Conservation (phyloP, 805 yeast species). For the Ogataea chonburiensis region DNA sequence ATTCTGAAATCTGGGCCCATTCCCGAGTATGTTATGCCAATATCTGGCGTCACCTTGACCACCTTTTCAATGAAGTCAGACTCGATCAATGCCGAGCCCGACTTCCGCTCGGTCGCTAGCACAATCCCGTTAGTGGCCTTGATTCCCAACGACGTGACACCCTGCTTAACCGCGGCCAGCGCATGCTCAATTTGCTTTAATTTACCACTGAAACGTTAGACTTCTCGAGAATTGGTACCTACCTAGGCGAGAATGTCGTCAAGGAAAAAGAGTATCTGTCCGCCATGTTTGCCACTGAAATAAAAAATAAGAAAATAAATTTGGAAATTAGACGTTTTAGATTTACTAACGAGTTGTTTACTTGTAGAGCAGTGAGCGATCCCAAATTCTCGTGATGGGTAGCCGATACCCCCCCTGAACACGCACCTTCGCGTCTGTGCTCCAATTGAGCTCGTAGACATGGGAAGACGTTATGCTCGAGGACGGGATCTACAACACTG, state of each 20-base stretch:
- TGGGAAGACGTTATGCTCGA: too few species aligned
- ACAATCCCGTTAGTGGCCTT: conserved; percentile 93
- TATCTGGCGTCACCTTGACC: conserved; percentile 84
- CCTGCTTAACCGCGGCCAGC: conserved; percentile 94
- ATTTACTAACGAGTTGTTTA: too few species aligned
- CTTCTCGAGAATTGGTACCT: conserved; percentile 33
- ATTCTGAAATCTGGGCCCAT: conserved; percentile 99
- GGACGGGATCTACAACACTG: too few species aligned
- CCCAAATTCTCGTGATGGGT: too few species aligned
- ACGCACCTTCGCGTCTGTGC: too few species aligned
- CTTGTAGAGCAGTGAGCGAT: too few species aligned
- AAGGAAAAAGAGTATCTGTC: conserved; percentile 97
- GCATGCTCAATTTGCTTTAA: conserved; percentile 98
- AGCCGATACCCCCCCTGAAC: too few species aligned
- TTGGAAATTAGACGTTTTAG: too few species aligned
- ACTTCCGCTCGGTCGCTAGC: conserved; percentile 92
- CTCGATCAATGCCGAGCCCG: conserved; percentile 74
- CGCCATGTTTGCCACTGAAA: conserved; percentile 58
- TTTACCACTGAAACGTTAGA: conserved; percentile 65
- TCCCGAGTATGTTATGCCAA: conserved; percentile 95
- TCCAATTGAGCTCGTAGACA: too few species aligned
- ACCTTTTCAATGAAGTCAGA: conserved; percentile 75
- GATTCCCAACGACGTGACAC: conserved; percentile 95
- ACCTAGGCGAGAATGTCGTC: conserved; percentile 97
- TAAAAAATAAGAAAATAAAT: conserved; percentile 6